Evolutionary conservation across 805 yeast genomes (phyloP).

Genomic region (Ogataea salicorniae): DNA sequence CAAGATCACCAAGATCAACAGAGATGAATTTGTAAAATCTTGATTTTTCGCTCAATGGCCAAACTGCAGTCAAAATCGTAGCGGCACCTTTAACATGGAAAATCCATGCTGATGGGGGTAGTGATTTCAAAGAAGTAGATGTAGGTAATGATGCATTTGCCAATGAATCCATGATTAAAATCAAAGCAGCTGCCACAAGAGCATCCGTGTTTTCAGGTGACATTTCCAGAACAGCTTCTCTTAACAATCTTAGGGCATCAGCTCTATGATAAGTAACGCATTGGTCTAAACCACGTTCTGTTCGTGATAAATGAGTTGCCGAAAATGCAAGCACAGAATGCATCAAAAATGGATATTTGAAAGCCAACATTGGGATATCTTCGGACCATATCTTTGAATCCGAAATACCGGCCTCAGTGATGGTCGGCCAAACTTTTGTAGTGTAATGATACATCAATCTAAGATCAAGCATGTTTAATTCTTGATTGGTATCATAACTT

Average conservation of each 20-base stretch:
- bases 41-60: slow-evolving; percentile 76
- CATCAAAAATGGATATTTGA: slow-evolving; percentile 85
- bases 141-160: slow-evolving; percentile 79
- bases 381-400: slow-evolving; percentile 81
- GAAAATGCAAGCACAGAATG: slow-evolving; percentile 86
- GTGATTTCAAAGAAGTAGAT: slow-evolving; percentile 46
- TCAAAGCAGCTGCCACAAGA: slow-evolving; percentile 83
- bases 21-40: slow-evolving; percentile 66
- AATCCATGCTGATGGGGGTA: slow-evolving; percentile 95
- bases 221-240: slow-evolving; percentile 84
- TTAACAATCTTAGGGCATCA: slow-evolving; percentile 71
- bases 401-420: slow-evolving; percentile 86
- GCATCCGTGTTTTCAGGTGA: slow-evolving; percentile 87
- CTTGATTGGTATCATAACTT: slow-evolving; percentile 23
- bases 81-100: slow-evolving; percentile 97
- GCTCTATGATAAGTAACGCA: slow-evolving; percentile 83
- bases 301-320: slow-evolving; percentile 83
- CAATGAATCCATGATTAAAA: slow-evolving; percentile 85
- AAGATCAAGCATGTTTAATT: slow-evolving; percentile 68
- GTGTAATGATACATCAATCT: slow-evolving; percentile 85
- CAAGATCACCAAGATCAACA: slow-evolving; percentile 87
- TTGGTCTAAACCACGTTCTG: slow-evolving; percentile 70
- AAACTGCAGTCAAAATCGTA: slow-evolving; percentile 90
- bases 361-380: slow-evolving; percentile 85
- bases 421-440: slow-evolving; percentile 76